Evolutionary conservation across 805 yeast genomes (phyloP).

Genomic region (Starmerella cellae): DNA sequence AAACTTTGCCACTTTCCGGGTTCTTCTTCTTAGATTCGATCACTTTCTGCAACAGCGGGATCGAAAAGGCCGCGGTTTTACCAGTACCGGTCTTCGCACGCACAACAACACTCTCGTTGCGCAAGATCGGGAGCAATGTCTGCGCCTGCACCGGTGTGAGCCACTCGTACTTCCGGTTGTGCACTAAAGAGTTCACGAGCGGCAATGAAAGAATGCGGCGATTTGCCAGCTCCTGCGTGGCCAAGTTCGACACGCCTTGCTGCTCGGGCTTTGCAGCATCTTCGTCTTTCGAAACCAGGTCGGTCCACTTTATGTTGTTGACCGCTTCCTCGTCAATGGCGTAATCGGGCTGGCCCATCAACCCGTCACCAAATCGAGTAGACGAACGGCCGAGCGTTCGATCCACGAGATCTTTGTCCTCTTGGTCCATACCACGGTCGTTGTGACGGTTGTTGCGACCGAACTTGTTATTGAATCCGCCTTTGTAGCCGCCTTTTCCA

Average conservation of each 20-base stretch:
- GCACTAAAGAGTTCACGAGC: conserved; percentile 25
- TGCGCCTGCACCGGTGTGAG: conserved; percentile 30
- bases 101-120: conserved; percentile 58
- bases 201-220: conserved; percentile 22
- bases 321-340: conserved; percentile 22
- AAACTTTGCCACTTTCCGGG: conserved; percentile 30
- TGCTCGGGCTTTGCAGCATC: conserved; percentile 2
- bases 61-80: conserved; percentile 76
- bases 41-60: conserved; percentile 58
- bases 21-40: conserved; percentile 25
- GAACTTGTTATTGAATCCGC: no score
- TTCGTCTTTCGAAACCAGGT: conserved; percentile 14
- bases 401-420: conserved; percentile 9
- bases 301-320: conserved; percentile 20
- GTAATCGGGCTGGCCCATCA: conserved; percentile 24
- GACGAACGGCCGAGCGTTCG: conserved; percentile 12
- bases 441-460: not conserved
- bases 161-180: conserved; percentile 25
- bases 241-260: conserved; percentile 22
- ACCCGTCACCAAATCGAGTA: conserved; percentile 22
- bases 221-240: conserved; percentile 22
- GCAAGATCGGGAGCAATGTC: conserved; percentile 52
- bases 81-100: conserved; percentile 95
- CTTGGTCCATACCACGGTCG: not conserved
- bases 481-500: no score